Evolutionary conservation across 148 eudicot genomes (phyloP).

Genomic region (Camellia granthamiana): DNA sequence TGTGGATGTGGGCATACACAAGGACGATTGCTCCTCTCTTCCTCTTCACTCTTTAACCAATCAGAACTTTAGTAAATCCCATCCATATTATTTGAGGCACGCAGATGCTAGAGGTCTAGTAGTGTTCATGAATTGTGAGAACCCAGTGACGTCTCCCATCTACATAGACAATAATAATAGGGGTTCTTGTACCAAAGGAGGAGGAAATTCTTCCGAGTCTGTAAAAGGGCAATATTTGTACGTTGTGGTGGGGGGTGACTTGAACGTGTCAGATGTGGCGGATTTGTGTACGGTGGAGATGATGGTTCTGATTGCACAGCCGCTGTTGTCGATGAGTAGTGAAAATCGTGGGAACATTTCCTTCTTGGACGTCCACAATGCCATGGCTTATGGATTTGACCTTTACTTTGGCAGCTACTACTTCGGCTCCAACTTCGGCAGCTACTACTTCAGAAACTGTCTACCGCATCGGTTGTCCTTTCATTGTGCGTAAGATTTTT

Average conservation of each 20-base stretch:
- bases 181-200: background rate
- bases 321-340: background rate
- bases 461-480: too few relatives aligned
- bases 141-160: slow-evolving; percentile 1
- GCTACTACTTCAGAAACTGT: too few relatives aligned
- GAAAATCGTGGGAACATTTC: background rate
- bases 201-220: background rate
- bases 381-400: slow-evolving; percentile 27
- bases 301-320: too few relatives aligned
- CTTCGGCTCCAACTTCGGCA: too few relatives aligned
- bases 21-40: slow-evolving; percentile 15
- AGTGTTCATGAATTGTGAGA: slow-evolving; percentile 13
- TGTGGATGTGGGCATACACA: slow-evolving; percentile 14
- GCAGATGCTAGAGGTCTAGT: background rate
- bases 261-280: too few relatives aligned
- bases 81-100: background rate
- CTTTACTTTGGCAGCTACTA: background rate
- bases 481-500: too few relatives aligned
- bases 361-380: background rate
- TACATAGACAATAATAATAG: background rate
- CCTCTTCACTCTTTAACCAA: slow-evolving; percentile 15
- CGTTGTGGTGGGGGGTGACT: too few relatives aligned
- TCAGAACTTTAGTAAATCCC: background rate
- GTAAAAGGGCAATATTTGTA: too few relatives aligned
- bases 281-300: too few relatives aligned